Percentiles rank a stretch among this genome's conserved stretches.
Evolutionary conservation across 1,284 basidiomycete species (phyloP).

Genomic region (Ustanciosporium gigantosporum): DNA sequence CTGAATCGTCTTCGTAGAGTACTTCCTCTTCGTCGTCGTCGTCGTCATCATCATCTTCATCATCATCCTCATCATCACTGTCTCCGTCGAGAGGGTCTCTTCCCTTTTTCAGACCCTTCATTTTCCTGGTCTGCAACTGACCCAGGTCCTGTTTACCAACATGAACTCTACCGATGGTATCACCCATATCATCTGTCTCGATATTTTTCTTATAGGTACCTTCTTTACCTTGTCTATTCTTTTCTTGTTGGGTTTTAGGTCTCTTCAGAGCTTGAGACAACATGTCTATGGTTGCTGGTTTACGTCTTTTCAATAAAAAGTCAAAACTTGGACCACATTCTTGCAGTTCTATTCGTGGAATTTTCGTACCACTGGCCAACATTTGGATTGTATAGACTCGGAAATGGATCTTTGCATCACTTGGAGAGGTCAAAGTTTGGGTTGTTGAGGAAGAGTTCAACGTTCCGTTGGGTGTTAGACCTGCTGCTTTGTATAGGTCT

Average conservation of each 20-base stretch:
- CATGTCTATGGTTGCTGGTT: slow-evolving; percentile 76
- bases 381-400: slow-evolving; percentile 81
- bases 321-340: slow-evolving; percentile 93
- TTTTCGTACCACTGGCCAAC: slow-evolving; percentile 66
- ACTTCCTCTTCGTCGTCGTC: slow-evolving; percentile 18
- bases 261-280: slow-evolving; percentile 78
- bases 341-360: slow-evolving; percentile 70
- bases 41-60: slow-evolving; percentile 28
- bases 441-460: slow-evolving; percentile 59
- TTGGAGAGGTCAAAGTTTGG: slow-evolving; percentile 63
- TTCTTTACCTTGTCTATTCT: slow-evolving; percentile 69
- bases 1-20: slow-evolving; percentile 9
- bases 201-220: slow-evolving; percentile 80
- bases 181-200: slow-evolving; percentile 98
- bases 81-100: slow-evolving; percentile 35
- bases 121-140: slow-evolving; percentile 85
- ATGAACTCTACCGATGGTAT: slow-evolving; percentile 87
- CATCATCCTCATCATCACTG: slow-evolving; percentile 40
- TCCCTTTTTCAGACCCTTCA: slow-evolving; percentile 77
- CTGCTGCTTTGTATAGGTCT: slow-evolving; percentile 49
- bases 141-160: slow-evolving; percentile 84
- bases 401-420: slow-evolving; percentile 78
- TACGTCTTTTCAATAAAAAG: slow-evolving; percentile 75
- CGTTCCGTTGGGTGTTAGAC: slow-evolving; percentile 57
- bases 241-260: slow-evolving; percentile 79